Base-by-base conservation (phyloP, 2,329 filamentous ascomycete genomes). In the Elsinoe ampelina region DNA sequence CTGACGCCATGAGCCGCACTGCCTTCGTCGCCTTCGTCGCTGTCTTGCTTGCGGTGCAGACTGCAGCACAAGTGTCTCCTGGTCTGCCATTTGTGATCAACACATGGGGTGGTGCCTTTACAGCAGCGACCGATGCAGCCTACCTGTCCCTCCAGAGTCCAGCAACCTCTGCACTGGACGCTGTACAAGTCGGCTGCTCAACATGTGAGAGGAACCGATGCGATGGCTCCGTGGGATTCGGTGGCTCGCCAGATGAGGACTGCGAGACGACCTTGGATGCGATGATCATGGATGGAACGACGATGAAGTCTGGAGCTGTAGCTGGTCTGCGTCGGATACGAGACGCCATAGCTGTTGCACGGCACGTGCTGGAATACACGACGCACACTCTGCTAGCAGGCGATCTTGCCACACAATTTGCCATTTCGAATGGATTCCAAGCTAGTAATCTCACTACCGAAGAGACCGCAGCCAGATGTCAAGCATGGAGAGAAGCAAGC, bases 261-360 rank as follows among this genome's bases (percentile, higher is more conserved):
- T 52, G 48, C 19, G 48, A 52, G 48, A 52, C 48, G 30, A 52
- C 48, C 12, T 20, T 52, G 12, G 48, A 52, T 26, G 48, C 48
- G 6, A 52, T 52, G 48, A 52, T 52, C 34, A 52, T 52, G 48
- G 48, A 52, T 26, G 48, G 48, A 11, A 52, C 48, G 5, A 52
- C 48, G 2, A 52, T 52, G 48, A 52, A 52, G 19, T 52, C 48
- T 35, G 48, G 48, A 3, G 48, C 48, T 35, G 48, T 52, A 17
- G 48, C 48, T 13, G 48, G 48, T 11, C 35, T 52, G n/a, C n/a
- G 48, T 38, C 34, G 48, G 17, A 52, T 52, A 13, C 48, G 48
- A 19, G 48, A 52, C 38, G 48, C 48, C 19, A 52, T 52, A 12
- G 48, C 48, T 7, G 48, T 52, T 10, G 48, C 48, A n/a, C 32